Base-by-base conservation (phyloP, 345 rosid genomes). In the Gossypium mustelinum region DNA sequence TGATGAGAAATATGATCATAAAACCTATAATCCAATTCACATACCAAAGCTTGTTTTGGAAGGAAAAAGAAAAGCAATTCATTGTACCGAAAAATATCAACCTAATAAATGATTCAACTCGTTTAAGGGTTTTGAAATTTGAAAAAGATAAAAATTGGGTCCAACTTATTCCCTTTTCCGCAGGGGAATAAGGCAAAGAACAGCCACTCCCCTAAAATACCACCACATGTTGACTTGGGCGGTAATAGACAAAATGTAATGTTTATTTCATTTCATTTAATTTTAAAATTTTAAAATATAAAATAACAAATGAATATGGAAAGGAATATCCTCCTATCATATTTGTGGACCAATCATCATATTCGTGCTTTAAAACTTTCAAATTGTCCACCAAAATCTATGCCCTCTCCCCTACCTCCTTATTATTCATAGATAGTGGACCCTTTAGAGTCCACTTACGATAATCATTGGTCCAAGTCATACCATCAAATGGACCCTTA, bases 321-420 rank as follows among this genome's bases (percentile, higher is more conserved):
- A 27, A 11, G 54, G 47, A 48, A 70, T n/a, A 73, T 71, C 56
- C 6, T 45, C 22, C 55, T 56, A 41, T 17, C 22, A 5, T 17
- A 12, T 59, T 24, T 74, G 71, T 51, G 81, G 72, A 74, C 81
- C 60, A 69, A 54, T n/a, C 69, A 58, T 39, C 45, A 56, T 20
- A 56, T 56, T 18, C 61, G 7, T 22, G 43, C 22, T 24, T 47
- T 22, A 48, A 13, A 48, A 7, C 4, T 13, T 68, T 16, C 70
- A 54, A 4, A 12, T 3, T 5, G 60, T 9, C 76, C 66, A 18
- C 25, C 48, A 56, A 17, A 34, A 14, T 51, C 70, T 34, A 34
- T 34, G 7, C 7, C 41, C 7, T 34, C 41, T 34, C 41, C 7
- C 39, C 39, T 29, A 4, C 39, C 39, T 4, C 6, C 39, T 29